Evolutionary conservation across 148 eudicot genomes (phyloP), one percentile per base, ranked within the genome.

Genomic region (Limonium bicolor): DNA sequence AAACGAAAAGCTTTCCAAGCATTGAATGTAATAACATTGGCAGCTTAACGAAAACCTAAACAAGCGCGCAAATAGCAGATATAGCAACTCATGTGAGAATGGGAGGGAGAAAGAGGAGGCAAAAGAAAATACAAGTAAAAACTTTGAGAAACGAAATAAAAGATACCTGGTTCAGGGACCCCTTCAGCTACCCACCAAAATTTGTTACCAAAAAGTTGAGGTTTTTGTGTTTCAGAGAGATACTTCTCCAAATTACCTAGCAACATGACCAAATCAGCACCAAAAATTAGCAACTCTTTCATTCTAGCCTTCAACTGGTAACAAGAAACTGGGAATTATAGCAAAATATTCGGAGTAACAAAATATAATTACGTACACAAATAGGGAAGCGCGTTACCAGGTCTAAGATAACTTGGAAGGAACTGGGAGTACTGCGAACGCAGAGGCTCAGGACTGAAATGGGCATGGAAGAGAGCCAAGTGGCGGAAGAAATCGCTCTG

Each of bases 401-500:
- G 47, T 43, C 47, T 43, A n/a, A 43, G 47, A 43, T 43, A 43
- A 13, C 27, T 31, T 13, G 47, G 47, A 2, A 43, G 47, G 16
- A 43, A 43, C 13, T 43, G 47, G 29, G 47, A 28, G 29, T 30
- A 43, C 8, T 7, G 47, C 24, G 47, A 43, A 8, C 47, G 24
- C 25, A 23, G 29, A 25, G 47, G 47, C 11, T 43, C 31, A 18
- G 47, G 27, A 20, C 10, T 20, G 47, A 43, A 43, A 20, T 43
- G 47, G 9, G 47, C 47, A 14, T 43, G 24, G 19, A 43, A 24
- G 47, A 43, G 47, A 43, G 30, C n/a, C 14, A 43, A 28, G 14
- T 43, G 29, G 11, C 47, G 47, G 47, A 43, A 43, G 47, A 43
- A 43, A 43, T 43, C 47, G 27, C 29, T 43, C 30, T 43, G 30